A percentile compares a stretch with the other conserved stretches of the same genome.
Evolutionary conservation across 345 rosid genomes (phyloP).

Genomic region (Dipteronia dyeriana): DNA sequence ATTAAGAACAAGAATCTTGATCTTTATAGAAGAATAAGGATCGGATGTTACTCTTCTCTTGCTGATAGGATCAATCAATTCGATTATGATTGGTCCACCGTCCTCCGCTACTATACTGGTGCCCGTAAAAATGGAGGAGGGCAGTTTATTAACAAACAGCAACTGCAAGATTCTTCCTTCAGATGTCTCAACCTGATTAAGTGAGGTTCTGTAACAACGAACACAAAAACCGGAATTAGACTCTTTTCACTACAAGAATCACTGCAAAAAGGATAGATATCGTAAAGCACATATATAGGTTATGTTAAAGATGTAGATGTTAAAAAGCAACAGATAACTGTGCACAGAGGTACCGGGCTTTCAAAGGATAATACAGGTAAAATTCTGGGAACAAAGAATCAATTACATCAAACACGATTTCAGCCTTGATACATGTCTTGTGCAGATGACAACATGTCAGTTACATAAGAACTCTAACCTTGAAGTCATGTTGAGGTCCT

Average conservation of each 20-base stretch:
- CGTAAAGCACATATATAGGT: too few relatives aligned
- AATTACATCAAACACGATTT: not conserved
- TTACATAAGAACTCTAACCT: slow-evolving; percentile 34
- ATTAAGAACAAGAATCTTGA: slow-evolving; percentile 60
- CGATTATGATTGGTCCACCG: slow-evolving; percentile 42
- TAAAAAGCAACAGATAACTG: too few relatives aligned
- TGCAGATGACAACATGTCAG: not conserved
- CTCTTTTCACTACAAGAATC: not conserved
- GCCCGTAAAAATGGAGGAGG: slow-evolving; percentile 54
- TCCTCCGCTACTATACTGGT: slow-evolving; percentile 51
- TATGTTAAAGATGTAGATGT: too few relatives aligned
- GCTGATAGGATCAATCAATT: slow-evolving; percentile 46
- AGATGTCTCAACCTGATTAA: slow-evolving; percentile 32
- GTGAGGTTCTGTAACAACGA: slow-evolving; percentile 25
- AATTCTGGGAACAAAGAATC: not conserved
- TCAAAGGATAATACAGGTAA: too few relatives aligned
- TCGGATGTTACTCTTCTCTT: slow-evolving; percentile 39
- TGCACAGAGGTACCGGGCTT: too few relatives aligned
- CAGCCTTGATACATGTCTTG: not conserved
- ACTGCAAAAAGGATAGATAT: not conserved
- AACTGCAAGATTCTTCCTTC: slow-evolving; percentile 39
- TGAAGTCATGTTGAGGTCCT: slow-evolving; percentile 1
- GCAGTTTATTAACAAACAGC: slow-evolving; percentile 41
- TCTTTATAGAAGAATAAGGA: slow-evolving; percentile 47
- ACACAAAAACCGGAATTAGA: slow-evolving; percentile 8